Evolutionary conservation across 331 rosid species (phyloP).

Genomic region (Quercus tomentella): DNA sequence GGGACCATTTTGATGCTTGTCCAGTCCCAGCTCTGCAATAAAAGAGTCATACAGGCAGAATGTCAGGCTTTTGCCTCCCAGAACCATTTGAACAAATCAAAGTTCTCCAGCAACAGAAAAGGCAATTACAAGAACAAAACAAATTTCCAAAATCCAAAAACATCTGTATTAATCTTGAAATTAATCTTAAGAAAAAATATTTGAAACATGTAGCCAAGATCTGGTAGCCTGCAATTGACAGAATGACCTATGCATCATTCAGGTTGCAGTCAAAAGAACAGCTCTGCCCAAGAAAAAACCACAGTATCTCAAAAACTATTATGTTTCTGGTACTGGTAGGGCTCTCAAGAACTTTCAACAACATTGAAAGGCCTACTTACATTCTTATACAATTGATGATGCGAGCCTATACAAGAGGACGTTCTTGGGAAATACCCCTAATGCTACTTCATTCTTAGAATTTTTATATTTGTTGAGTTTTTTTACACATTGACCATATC

Average conservation of each 20-base stretch:
- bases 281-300: neutral
- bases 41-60: constrained; percentile 17
- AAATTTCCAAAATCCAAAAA: neutral
- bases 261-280: neutral
- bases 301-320: neutral
- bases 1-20: constrained; percentile 46
- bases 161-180: neutral
- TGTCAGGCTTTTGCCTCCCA: constrained; percentile 11
- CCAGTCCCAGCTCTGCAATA: constrained; percentile 87
- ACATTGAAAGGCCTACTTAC: too few species aligned
- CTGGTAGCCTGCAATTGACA: too few species aligned
- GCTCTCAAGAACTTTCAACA: neutral
- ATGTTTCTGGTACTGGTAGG: too few species aligned
- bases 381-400: too few species aligned
- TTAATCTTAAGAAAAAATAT: neutral
- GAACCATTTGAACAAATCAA: neutral
- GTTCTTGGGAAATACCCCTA: too few species aligned
- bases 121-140: neutral
- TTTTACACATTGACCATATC: neutral
- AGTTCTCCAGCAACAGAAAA: neutral
- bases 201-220: neutral
- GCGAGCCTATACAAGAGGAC: too few species aligned
- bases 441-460: too few species aligned
- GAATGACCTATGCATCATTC: neutral
- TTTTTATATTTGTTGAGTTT: neutral